These are phyloP conservation scores for Pseudocercospora musae DNA, from an alignment of 2,329 filamentous ascomycete species.

Conservation along the genomic window DNA sequence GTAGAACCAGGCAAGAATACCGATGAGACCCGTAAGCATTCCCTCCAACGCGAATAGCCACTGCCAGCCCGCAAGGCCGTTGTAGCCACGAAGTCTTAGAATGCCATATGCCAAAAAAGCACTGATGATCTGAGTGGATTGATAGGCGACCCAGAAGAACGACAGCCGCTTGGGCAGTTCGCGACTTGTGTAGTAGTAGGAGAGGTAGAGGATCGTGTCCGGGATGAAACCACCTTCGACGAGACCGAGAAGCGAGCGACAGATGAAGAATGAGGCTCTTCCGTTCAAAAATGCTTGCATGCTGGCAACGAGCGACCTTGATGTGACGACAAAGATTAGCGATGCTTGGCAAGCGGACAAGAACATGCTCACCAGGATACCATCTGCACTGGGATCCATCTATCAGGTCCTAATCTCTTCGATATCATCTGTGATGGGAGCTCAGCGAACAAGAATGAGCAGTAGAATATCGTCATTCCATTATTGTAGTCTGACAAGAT, in stretches of 20 bases:
- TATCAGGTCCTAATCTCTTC: constrained; percentile 45
- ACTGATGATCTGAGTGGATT: constrained; percentile 53
- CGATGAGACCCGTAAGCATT: constrained; percentile 52
- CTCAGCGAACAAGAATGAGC: constrained; percentile 65
- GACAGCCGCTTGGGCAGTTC: constrained; percentile 67
- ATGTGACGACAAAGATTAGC: too few species aligned
- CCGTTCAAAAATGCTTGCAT: constrained; percentile 35
- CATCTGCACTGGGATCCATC: constrained; percentile 42
- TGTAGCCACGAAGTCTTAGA: constrained; percentile 44
- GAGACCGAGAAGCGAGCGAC: constrained; percentile 41
- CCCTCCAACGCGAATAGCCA: constrained; percentile 60
- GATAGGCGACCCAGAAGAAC: constrained; percentile 67
- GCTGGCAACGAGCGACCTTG: constrained; percentile 40
- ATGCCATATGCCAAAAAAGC: constrained; percentile 58
- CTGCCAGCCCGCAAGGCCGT: constrained; percentile 52
- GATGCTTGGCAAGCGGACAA: too few species aligned
- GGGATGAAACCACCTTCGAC: constrained; percentile 56
- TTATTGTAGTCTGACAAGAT: constrained; percentile 42
- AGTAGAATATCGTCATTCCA: constrained; percentile 63
- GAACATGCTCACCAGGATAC: constrained; percentile 35
- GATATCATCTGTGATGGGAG: constrained; percentile 41
- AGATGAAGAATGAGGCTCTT: constrained; percentile 38
- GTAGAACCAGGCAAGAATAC: constrained; percentile 52
- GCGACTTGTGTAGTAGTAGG: constrained; percentile 70
- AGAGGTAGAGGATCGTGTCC: constrained; percentile 64